Percentiles rank a stretch among this genome's conserved stretches.
Conservation (phyloP, 495 filamentous ascomycete species). For the Clohesyomyces aquaticus region DNA sequence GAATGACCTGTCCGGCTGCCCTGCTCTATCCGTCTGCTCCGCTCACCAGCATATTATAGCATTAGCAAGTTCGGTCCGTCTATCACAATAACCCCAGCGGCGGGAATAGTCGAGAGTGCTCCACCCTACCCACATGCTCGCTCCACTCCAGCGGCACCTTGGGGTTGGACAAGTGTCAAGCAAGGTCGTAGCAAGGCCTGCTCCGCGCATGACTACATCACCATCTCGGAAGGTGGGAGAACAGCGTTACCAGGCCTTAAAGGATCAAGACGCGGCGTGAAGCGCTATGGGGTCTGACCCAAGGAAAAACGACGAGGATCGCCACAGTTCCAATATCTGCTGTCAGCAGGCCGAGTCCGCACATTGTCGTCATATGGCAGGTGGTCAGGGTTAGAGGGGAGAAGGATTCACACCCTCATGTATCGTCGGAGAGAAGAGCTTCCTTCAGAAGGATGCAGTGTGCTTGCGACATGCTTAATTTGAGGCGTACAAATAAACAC, state of each 20-base stretch:
- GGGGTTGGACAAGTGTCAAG: too few relatives aligned
- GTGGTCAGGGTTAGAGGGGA: neutral
- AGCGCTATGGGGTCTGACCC: conserved; percentile 2
- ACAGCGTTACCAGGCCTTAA: conserved; percentile 22
- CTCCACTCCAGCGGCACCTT: neutral
- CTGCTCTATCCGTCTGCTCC: neutral
- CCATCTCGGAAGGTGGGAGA: conserved; percentile 34
- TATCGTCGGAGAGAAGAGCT: neutral
- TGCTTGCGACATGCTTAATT: neutral
- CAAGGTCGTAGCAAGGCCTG: too few relatives aligned
- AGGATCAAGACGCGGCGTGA: neutral
- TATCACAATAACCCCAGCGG: neutral
- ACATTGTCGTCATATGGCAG: neutral
- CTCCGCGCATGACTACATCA: conserved; percentile 13
- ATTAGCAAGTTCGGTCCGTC: too few relatives aligned
- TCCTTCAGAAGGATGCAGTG: neutral
- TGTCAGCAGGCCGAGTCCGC: conserved; percentile 16
- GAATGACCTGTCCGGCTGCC: neutral
- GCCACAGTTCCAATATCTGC: conserved; percentile 2
- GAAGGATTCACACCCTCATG: conserved; percentile 6
- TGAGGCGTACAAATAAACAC: neutral
- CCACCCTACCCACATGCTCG: neutral
- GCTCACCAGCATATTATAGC: neutral
- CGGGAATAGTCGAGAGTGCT: neutral
- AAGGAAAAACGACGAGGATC: neutral